phyloP scores from a whole-genome alignment of 192 early-diverging fungal genomes.

The Gaertneriomyces sp. region DNA sequence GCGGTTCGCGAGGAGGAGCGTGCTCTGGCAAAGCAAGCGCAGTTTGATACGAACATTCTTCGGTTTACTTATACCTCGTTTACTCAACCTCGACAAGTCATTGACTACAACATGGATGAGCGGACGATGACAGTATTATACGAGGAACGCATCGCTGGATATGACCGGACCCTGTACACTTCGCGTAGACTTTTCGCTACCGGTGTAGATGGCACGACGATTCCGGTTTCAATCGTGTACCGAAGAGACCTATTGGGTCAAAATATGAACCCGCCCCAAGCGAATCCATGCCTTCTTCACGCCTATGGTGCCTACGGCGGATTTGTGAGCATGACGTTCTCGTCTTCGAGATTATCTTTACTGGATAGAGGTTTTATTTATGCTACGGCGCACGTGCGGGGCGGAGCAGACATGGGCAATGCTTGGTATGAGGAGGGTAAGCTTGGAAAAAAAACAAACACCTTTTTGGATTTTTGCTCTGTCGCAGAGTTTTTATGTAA shows the following conservation, averaged over 20 bases:
- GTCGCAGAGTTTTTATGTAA: conserved; percentile 37
- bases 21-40: conserved; percentile 43
- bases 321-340: conserved; percentile 33
- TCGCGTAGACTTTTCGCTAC: conserved; percentile 36
- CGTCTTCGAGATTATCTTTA: conserved; percentile 22
- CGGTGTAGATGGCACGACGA: conserved; percentile 25
- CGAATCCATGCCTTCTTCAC: conserved; percentile 36
- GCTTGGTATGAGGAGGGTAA: conserved; percentile 49
- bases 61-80: conserved; percentile 40
- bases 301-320: conserved; percentile 41
- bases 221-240: conserved; percentile 45
- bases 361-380: conserved; percentile 46
- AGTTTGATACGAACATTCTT: conserved; percentile 35
- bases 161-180: conserved; percentile 16
- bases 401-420: conserved; percentile 42
- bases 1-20: conserved; percentile 51
- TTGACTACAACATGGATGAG: conserved; percentile 38
- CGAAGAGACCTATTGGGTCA: conserved; percentile 33
- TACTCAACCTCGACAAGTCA: conserved; percentile 27
- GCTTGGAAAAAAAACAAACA: conserved; percentile 39
- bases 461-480: conserved; percentile 41
- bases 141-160: conserved; percentile 27
- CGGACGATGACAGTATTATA: conserved; percentile 28
- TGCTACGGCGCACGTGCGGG: conserved; percentile 41
- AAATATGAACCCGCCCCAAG: conserved; percentile 21